Base-by-base conservation (phyloP, 768 basidiomycete species). In the Tricholomella constricta region DNA sequence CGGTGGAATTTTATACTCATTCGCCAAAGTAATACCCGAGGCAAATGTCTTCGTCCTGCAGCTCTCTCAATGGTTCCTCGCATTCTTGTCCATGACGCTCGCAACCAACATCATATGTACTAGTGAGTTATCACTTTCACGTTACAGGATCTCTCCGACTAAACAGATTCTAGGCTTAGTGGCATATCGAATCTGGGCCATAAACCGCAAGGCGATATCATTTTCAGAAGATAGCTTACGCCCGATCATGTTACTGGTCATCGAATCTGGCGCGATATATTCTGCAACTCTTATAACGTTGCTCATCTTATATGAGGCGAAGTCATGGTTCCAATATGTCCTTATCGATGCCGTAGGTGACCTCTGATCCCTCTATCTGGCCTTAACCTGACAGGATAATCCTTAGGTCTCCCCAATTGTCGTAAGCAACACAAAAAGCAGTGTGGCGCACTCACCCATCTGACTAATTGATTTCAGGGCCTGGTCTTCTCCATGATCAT, bases 401-500 rank as follows among this genome's bases (percentile, higher is more conserved):
- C n/a, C n/a, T n/a, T n/a, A 40, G 38, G 38, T 40, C 20, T 51
- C 69, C 66, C 40, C 27, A 26, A 35, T 48, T 23, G 27, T 35
- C 12, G 17, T 37, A 10, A 19, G 37, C 34, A 8, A 4, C 34
- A 15, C 38, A 11, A 11, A 6, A 31, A 6, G 11, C 11, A 40
- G 10, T 7, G 20, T 40, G 19, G 20, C 20, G 6, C 23, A 22
- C n/a, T n/a, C n/a, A 7, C 7, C 4, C 5, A 22, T 12, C 23
- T 31, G 35, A 6, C 7, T 10, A 11, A 23, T 20, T 4, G 10
- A 14, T 5, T 25, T 15, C 10, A 56, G 49, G 64, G 73, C 45
- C 63, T 70, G 27, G 73, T 73, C 0, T 76, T 76, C 58, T 72
- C 72, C 19, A 61, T 76, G 56, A 68, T 76, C 56, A 76, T 74